Base-by-base conservation (phyloP, 139 green algal species). In the Trebouxia sp. region DNA sequence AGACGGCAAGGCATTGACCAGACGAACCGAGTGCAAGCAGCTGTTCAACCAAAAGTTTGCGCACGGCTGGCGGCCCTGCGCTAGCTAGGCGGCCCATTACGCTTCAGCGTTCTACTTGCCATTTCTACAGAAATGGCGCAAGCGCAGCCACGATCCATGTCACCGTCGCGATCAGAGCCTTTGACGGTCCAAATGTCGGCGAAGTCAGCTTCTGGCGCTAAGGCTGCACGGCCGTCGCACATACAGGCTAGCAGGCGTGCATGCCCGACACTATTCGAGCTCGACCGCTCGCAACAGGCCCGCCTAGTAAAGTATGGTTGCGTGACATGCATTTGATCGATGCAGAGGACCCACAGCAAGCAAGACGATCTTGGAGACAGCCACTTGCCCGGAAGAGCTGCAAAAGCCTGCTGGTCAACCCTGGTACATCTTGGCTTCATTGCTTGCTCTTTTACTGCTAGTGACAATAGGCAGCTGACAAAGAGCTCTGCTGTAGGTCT, bases 361-460 rank as follows among this genome's bases (percentile, higher is more conserved):
- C 62, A 72, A 45, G 35, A 72, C 62, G 1, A 72, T 72, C 62
- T 4, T 72, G 35, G 32, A 72, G 28, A 72, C 62, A n/a, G 62
- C 12, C n/a, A 72, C 62, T 30, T 72, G 62, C 62, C 62, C 62
- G 9, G 62, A 43, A 35, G 62, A 72, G 35, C 35, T 72, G 3
- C 62, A 72, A 8, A 42, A 22, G 26, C 62, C 35, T 30, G 32
- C 62, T 28, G 32, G 62, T 24, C 32, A 72, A n/a, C 32, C 62
- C 11, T 28, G 62, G 15, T 30, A 45, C 62, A n/a, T 1, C 32
- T 24, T n/a, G 14, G n/a, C 37, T 39, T 4, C 26, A 8, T 14
- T 9, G 24, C 53, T 9, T 28, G 3, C 22, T 65, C 51, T 32
- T 1, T 65, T 65, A n/a, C n/a, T n/a, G n/a, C n/a, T n/a, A n/a